Conservation (phyloP, 805 yeast genomes). For the Candida wancherniae region DNA sequence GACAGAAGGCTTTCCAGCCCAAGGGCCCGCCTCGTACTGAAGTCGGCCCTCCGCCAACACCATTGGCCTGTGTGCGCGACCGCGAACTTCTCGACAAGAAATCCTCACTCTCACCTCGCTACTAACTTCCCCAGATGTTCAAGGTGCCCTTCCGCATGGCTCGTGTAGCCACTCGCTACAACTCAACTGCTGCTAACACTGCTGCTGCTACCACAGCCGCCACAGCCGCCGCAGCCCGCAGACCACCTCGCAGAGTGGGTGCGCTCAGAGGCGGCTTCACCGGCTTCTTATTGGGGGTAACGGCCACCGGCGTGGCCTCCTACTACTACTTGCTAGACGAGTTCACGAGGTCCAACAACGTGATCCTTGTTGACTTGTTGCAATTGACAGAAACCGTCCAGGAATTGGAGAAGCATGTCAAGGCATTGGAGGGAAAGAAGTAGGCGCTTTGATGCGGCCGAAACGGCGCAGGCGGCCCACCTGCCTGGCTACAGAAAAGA, state of each 20-base stretch:
- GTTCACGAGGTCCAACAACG: conserved; percentile 67
- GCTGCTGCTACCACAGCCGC: too few relatives aligned
- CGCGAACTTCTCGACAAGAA: too few relatives aligned
- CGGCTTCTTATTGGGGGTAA: conserved; percentile 76
- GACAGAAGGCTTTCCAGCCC: too few relatives aligned
- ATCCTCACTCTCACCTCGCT: too few relatives aligned
- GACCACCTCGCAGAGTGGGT: too few relatives aligned
- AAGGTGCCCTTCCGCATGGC: conserved; percentile 1
- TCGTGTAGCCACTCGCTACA: conserved; percentile 2
- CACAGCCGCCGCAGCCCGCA: too few relatives aligned
- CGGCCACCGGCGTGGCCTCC: conserved; percentile 68
- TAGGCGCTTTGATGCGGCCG: conserved; percentile 2
- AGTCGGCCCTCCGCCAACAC: too few relatives aligned
- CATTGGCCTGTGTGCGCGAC: too few relatives aligned
- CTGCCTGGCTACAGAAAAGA: not conserved
- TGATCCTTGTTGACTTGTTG: conserved; percentile 70
- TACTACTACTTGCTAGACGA: conserved; percentile 77
- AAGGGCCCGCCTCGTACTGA: too few relatives aligned
- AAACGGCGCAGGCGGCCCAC: not conserved
- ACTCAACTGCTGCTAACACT: too few relatives aligned
- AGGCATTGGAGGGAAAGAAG: conserved; percentile 47
- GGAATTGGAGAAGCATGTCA: conserved; percentile 65
- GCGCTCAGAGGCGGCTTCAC: conserved; percentile 50
- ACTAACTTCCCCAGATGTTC: conserved; percentile 3
- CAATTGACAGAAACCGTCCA: conserved; percentile 64